Evolutionary conservation across 495 filamentous ascomycete genomes (phyloP).

Genomic region (Podospora anserina): DNA sequence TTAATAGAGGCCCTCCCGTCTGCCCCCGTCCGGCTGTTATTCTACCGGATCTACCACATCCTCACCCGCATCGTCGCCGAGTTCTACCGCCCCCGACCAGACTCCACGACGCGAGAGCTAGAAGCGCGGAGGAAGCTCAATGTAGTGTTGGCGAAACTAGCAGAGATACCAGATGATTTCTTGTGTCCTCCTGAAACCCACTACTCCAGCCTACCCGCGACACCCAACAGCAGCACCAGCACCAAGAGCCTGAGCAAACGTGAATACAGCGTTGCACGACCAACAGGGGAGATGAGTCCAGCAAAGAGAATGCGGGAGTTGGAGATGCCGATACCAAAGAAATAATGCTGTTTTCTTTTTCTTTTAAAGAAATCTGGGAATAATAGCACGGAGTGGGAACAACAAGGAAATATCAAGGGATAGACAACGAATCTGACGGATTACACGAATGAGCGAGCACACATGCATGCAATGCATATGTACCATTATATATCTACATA

Average conservation of each 20-base stretch:
- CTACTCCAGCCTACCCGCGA: not conserved
- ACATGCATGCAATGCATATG: not conserved
- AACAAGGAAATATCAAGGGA: not conserved
- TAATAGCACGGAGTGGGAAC: too few relatives aligned
- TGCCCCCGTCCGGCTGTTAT: slow-evolving; percentile 36
- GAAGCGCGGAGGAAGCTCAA: slow-evolving; percentile 45
- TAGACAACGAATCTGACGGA: not conserved
- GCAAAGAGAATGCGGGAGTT: slow-evolving; percentile 30
- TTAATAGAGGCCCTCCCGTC: slow-evolving; percentile 39
- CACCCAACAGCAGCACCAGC: slow-evolving; percentile 16
- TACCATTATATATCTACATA: not conserved
- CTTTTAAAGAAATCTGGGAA: not conserved
- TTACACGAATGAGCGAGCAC: not conserved
- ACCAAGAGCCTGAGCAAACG: not conserved
- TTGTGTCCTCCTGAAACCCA: not conserved
- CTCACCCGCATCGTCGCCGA: slow-evolving; percentile 43
- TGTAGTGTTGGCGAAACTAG: slow-evolving; percentile 32
- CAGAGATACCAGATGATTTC: slow-evolving; percentile 33
- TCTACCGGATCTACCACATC: slow-evolving; percentile 52
- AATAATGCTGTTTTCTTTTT: slow-evolving; percentile 6
- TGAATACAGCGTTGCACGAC: slow-evolving; percentile 12
- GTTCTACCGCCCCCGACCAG: slow-evolving; percentile 46
- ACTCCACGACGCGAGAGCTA: slow-evolving; percentile 46
- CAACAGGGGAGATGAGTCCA: slow-evolving; percentile 34
- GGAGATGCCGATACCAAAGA: not conserved